phyloP scores from a whole-genome alignment of 768 basidiomycete species.

The Pleurotus tuoliensis region DNA sequence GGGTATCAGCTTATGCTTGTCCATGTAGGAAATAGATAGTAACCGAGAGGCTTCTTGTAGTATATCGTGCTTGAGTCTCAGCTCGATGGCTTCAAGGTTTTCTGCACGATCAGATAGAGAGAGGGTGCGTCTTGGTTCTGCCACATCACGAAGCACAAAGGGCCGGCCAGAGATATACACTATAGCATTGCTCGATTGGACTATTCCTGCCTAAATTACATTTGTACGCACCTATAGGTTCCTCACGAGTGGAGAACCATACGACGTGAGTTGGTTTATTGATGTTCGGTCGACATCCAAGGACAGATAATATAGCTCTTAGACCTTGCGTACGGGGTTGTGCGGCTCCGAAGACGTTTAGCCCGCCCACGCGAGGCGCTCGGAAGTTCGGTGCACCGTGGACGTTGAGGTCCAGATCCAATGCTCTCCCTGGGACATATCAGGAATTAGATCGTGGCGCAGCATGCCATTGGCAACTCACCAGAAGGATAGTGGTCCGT shows the following conservation, averaged over 20 bases:
- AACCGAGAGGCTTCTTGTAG: constrained; percentile 77
- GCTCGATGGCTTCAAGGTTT: constrained; percentile 91
- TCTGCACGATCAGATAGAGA: constrained; percentile 88
- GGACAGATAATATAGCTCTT: constrained; percentile 81
- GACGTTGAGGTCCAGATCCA: constrained; percentile 87
- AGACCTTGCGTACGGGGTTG: constrained; percentile 93
- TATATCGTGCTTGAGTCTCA: constrained; percentile 86
- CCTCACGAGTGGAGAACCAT: constrained; percentile 97
- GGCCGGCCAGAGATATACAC: constrained; percentile 90
- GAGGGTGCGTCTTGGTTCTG: constrained; percentile 76
- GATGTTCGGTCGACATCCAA: constrained; percentile 68
- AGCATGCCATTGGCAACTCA: constrained; percentile 18
- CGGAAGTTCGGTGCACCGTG: constrained; percentile 97
- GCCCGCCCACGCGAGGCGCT: constrained; percentile 67
- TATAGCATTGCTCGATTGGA: constrained; percentile 18
- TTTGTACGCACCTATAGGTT: constrained; percentile 72
- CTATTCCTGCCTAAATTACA: background rate
- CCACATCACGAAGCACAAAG: constrained; percentile 86
- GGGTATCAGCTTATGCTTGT: background rate
- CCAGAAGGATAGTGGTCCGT: constrained; percentile 87
- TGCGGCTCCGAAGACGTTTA: constrained; percentile 94
- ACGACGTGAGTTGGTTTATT: constrained; percentile 70
- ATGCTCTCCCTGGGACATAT: constrained; percentile 61
- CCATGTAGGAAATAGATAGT: background rate
- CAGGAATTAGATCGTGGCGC: background rate